Evolutionary conservation across 495 filamentous ascomycete species (phyloP).

Genomic region (Podospora pseudocomata): DNA sequence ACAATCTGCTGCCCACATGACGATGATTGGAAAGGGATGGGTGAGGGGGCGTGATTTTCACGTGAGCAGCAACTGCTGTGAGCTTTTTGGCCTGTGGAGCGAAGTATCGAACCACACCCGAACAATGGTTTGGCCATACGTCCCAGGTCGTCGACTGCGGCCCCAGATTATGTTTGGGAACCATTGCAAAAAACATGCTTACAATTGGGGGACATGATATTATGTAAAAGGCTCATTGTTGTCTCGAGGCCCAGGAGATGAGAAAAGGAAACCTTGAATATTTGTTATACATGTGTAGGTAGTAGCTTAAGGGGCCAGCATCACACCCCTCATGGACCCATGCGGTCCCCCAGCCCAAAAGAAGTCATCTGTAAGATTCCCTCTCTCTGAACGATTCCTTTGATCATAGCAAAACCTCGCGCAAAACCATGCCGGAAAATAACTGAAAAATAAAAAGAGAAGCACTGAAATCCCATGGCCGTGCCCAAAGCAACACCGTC

Average conservation of each 20-base stretch:
- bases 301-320: neutral
- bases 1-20: neutral
- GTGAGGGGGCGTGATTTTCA: neutral
- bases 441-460: constrained; percentile 26
- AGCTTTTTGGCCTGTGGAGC: too few relatives aligned
- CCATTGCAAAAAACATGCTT: neutral
- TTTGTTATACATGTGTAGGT: neutral
- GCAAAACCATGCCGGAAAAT: constrained; percentile 29
- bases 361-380: neutral
- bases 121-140: too few relatives aligned
- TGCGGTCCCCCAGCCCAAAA: neutral
- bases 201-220: too few relatives aligned
- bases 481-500: constrained; percentile 42
- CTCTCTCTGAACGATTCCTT: neutral
- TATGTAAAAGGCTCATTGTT: neutral
- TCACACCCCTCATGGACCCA: neutral
- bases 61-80: neutral
- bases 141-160: too few relatives aligned
- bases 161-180: too few relatives aligned
- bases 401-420: constrained; percentile 34
- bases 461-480: constrained; percentile 35
- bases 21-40: neutral
- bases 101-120: too few relatives aligned
- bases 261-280: neutral
- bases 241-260: neutral